Conservation (phyloP, 108 stramenopile genomes). For the Craspedostauros australis region DNA sequence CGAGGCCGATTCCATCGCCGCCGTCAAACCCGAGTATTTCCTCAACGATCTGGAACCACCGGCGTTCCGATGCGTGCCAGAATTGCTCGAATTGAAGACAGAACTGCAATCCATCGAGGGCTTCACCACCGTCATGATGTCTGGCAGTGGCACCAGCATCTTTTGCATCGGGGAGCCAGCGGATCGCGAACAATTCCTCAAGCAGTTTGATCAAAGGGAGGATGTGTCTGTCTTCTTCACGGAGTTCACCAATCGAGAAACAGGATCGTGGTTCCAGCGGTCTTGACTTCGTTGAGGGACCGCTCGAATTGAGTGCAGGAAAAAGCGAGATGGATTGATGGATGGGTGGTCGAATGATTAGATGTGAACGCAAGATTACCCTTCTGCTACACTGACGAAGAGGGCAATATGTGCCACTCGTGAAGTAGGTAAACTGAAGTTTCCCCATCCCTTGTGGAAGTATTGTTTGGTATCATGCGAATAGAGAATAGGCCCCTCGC, state of each 20-base stretch:
- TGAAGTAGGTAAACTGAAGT: too few relatives aligned
- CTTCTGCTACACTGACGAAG: too few relatives aligned
- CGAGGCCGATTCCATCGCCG: slow-evolving; percentile 38
- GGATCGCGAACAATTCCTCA: slow-evolving; percentile 47
- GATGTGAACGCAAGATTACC: too few relatives aligned
- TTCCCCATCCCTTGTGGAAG: too few relatives aligned
- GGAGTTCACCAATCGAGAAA: slow-evolving; percentile 51
- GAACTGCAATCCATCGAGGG: slow-evolving; percentile 48
- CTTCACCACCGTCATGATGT: slow-evolving; percentile 82
- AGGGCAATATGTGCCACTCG: too few relatives aligned
- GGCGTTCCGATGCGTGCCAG: slow-evolving; percentile 70
- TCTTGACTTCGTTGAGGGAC: too few relatives aligned
- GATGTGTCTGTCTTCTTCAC: slow-evolving; percentile 61
- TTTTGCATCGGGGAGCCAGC: slow-evolving; percentile 77
- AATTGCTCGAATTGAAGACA: slow-evolving; percentile 56
- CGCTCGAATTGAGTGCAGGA: too few relatives aligned
- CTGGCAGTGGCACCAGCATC: slow-evolving; percentile 79
- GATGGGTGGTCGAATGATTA: too few relatives aligned
- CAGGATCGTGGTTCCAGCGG: slow-evolving; percentile 37
- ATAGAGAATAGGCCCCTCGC: too few relatives aligned
- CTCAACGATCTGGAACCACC: slow-evolving; percentile 83
- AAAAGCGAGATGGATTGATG: too few relatives aligned
- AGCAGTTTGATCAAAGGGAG: slow-evolving; percentile 45
- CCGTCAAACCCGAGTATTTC: slow-evolving; percentile 47
- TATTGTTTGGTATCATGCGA: too few relatives aligned